phyloP scores from a whole-genome alignment of 1,284 basidiomycete species.

The Taiwanofungus camphoratus region DNA sequence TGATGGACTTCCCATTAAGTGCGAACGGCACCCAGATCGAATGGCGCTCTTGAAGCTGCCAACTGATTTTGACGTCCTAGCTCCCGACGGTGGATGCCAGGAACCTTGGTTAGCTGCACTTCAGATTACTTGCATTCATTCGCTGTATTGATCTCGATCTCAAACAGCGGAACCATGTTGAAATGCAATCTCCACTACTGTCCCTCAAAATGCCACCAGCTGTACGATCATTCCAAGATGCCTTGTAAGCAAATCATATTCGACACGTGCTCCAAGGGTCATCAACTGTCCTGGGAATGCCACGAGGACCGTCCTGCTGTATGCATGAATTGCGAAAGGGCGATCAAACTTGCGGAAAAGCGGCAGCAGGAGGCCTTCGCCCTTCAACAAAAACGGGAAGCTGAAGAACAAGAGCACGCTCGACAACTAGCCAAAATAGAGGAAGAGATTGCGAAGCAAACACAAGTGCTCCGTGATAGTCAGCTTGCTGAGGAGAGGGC shows the following conservation, averaged over 20 bases:
- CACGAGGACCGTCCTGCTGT: conserved; percentile 25
- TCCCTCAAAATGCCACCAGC: conserved; percentile 50
- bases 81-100: conserved; percentile 58
- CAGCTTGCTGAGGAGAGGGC: conserved; percentile 25
- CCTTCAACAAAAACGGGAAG: conserved; percentile 30
- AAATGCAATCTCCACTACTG: conserved; percentile 46
- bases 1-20: conserved; percentile 51
- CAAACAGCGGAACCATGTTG: conserved; percentile 38
- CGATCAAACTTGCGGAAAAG: conserved; percentile 28
- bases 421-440: conserved; percentile 28
- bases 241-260: conserved; percentile 29
- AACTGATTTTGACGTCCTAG: conserved; percentile 43
- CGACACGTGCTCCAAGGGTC: conserved; percentile 31
- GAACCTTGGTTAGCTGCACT: conserved; percentile 42
- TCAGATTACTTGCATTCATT: conserved; percentile 1
- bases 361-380: conserved; percentile 26
- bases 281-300: conserved; percentile 32
- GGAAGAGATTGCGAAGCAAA: conserved; percentile 21
- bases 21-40: conserved; percentile 45
- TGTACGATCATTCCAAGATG: conserved; percentile 44
- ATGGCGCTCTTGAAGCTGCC: conserved; percentile 32
- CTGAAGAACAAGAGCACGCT: conserved; percentile 28
- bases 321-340: conserved; percentile 29
- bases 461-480: conserved; percentile 24
- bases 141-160: not conserved